phyloP scores from a whole-genome alignment of 305 asterid genomes.

The Fraxinus ornus region DNA sequence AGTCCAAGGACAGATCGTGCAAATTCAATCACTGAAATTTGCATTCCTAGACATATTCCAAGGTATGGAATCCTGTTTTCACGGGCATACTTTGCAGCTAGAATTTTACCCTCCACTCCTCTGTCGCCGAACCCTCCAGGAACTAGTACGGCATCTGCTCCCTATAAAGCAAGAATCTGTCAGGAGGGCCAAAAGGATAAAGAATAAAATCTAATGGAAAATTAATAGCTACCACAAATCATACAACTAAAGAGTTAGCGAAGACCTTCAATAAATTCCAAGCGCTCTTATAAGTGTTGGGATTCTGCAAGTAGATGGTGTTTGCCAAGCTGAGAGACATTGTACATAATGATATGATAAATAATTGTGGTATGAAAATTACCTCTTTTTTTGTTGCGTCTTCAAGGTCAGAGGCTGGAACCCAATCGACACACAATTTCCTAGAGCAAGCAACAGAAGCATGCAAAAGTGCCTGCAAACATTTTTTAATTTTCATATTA shows the following conservation, averaged over 20 bases:
- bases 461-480: slow-evolving; percentile 90
- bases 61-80: slow-evolving; percentile 79
- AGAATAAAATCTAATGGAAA: slow-evolving; percentile 14
- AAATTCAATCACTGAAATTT: slow-evolving; percentile 82
- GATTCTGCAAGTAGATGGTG: slow-evolving; percentile 52
- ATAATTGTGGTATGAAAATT: slow-evolving; percentile 16
- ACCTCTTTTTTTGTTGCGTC: slow-evolving; percentile 68
- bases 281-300: slow-evolving; percentile 62
- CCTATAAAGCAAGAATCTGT: slow-evolving; percentile 45
- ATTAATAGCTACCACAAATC: background rate
- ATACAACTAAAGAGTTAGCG: background rate
- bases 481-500: slow-evolving; percentile 18
- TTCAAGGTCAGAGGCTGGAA: slow-evolving; percentile 91
- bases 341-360: slow-evolving; percentile 18
- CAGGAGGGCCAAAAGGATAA: slow-evolving; percentile 17
- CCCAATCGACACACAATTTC: slow-evolving; percentile 78
- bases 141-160: slow-evolving; percentile 80
- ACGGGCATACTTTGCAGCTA: slow-evolving; percentile 94
- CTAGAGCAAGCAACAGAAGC: slow-evolving; percentile 79
- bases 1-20: slow-evolving; percentile 79
- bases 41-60: slow-evolving; percentile 96
- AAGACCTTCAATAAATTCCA: slow-evolving; percentile 84
- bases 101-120: slow-evolving; percentile 93
- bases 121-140: slow-evolving; percentile 99
- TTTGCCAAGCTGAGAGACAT: slow-evolving; percentile 30